Evolutionary conservation across 345 rosid genomes (phyloP), one percentile per base, ranked within the genome.

Genomic region (Salix koriyanagi): DNA sequence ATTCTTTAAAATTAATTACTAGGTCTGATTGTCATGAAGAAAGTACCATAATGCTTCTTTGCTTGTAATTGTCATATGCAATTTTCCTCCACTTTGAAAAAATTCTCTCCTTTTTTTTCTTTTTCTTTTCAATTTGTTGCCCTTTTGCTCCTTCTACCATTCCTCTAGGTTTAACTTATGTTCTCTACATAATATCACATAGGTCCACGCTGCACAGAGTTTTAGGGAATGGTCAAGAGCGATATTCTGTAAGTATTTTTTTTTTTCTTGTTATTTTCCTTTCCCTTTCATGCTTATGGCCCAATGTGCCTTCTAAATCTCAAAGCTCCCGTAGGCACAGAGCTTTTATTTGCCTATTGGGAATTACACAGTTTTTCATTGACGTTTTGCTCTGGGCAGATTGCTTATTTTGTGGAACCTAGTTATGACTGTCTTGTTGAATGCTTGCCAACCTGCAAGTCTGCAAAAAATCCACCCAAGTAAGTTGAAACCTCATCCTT

Each of bases 191-290:
- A 42, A 69, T 69, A 3, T 26, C 39, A 81, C 76, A 50, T 73
- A 87, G 97, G 86, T 94, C 98, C 66, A 92, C 94, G 10, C 67
- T 88, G 85, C 98, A 94, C 70, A 85, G 97, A 84, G 94, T 92
- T 84, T 80, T 92, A 81, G 89, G 89, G 56, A 71, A 82, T 4
- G 87, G 90, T 79, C 86, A 83, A 76, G 93, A 92, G 78, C 96
- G 94, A 61, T 90, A 83, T 74, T 94, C 94, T 34, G 94, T 94
- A 87, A 76, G 50, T 30, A 67, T 70, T 50, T 23, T 65, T 69
- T n/a, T 52, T 74, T 61, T 48, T 64, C 42, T 21, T 13, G 3
- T 4, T 13, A 7, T 46, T 69, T 18, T 37, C 34, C 52, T 3
- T 66, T 67, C 41, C 32, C 50, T 2, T 66, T 67, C 42, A 8